phyloP scores from a whole-genome alignment of 2,329 filamentous ascomycete species.

The Sclerotiophoma versabilis region DNA sequence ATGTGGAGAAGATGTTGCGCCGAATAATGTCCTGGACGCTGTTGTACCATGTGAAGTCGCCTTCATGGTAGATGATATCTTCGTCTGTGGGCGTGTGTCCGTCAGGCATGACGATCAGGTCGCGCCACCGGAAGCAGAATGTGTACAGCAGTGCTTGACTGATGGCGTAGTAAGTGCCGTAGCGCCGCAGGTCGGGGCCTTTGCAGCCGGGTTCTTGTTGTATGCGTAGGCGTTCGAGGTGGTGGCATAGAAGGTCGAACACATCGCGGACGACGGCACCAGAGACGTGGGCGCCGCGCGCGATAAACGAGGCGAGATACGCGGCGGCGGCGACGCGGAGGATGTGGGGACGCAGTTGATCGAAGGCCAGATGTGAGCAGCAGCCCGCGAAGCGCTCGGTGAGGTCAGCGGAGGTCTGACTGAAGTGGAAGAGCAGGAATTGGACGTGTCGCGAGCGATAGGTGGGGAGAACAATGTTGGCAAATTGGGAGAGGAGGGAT shows the following conservation, averaged over 20 bases:
- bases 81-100: slow-evolving; percentile 51
- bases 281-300: slow-evolving; percentile 83
- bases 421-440: slow-evolving; percentile 95
- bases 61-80: slow-evolving; percentile 67
- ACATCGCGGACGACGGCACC: slow-evolving; percentile 79
- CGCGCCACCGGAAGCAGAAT: slow-evolving; percentile 97
- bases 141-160: slow-evolving; percentile 93
- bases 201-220: slow-evolving; percentile 76
- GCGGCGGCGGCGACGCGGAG: slow-evolving; percentile 85
- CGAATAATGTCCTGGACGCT: slow-evolving; percentile 76
- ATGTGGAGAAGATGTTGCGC: slow-evolving; percentile 80
- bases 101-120: slow-evolving; percentile 71
- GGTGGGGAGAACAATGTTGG: slow-evolving; percentile 85
- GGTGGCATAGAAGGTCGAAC: slow-evolving; percentile 77
- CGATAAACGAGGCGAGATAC: slow-evolving; percentile 93
- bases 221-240: slow-evolving; percentile 77
- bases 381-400: slow-evolving; percentile 83
- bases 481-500: slow-evolving; percentile 83
- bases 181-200: slow-evolving; percentile 84
- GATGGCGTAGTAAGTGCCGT: slow-evolving; percentile 84
- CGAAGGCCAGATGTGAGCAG: slow-evolving; percentile 75
- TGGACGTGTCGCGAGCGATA: slow-evolving; percentile 93
- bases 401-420: slow-evolving; percentile 78
- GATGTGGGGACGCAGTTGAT: slow-evolving; percentile 68
- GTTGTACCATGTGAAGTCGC: slow-evolving; percentile 80